phyloP scores from a whole-genome alignment of 179 eudicot species.

The Spergularia azorica region DNA sequence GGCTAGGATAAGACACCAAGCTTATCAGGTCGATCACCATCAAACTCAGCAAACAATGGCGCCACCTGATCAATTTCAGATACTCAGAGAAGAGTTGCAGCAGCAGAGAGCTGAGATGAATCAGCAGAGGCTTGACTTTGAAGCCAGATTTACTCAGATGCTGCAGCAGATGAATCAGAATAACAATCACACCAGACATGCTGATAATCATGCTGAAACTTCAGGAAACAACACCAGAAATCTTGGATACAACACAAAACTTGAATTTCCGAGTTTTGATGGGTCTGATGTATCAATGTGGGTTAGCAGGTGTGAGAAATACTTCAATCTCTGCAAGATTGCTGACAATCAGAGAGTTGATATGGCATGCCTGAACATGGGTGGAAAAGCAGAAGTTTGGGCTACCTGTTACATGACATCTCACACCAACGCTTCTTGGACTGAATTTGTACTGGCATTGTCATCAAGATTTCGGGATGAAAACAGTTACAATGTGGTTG shows the following conservation, averaged over 20 bases:
- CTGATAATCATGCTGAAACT: too few relatives aligned
- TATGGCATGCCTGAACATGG: neutral
- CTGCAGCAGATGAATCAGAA: too few relatives aligned
- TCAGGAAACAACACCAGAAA: neutral
- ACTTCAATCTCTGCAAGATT: neutral
- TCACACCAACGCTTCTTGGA: neutral
- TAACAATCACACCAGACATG: too few relatives aligned
- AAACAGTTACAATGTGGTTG: neutral
- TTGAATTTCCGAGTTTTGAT: constrained; percentile 7
- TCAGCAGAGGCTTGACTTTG: too few relatives aligned
- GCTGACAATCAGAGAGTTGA: neutral
- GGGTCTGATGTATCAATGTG: neutral
- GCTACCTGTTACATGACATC: neutral
- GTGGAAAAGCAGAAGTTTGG: neutral
- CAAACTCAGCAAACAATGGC: too few relatives aligned
- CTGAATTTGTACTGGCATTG: neutral
- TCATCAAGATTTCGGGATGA: constrained; percentile 1
- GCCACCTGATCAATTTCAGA: too few relatives aligned
- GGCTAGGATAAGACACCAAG: too few relatives aligned
- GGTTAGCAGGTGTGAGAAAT: neutral
- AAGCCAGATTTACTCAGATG: too few relatives aligned
- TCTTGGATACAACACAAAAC: neutral
- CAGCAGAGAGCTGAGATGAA: too few relatives aligned
- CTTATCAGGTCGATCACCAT: too few relatives aligned
- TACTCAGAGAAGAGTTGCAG: too few relatives aligned